Percentiles rank a stretch among this genome's conserved stretches.
These are phyloP conservation scores for Fusarium denticulatum DNA, from an alignment of 2,329 filamentous ascomycete genomes.

Conservation along the genomic window DNA sequence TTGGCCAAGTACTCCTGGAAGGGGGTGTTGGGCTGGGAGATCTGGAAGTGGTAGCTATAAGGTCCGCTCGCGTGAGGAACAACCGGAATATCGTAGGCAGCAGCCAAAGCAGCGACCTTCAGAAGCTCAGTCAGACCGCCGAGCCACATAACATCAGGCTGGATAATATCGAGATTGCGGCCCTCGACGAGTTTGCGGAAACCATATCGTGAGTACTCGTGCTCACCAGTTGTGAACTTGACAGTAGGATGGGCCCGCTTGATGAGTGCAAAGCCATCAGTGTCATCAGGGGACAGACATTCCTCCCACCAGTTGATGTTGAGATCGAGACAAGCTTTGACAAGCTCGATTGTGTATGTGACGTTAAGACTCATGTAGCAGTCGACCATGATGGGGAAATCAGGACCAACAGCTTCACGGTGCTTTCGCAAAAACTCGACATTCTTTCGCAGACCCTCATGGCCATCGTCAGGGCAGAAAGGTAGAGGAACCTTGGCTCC, in stretches of 20 bases:
- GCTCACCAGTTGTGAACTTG: conserved; percentile 96
- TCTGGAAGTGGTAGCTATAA: conserved; percentile 96
- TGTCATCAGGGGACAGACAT: conserved; percentile 89
- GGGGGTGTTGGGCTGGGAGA: conserved; percentile 90
- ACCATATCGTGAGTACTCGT: conserved; percentile 93
- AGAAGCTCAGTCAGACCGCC: conserved; percentile 92
- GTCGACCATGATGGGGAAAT: conserved; percentile 94
- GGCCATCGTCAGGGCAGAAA: conserved; percentile 88
- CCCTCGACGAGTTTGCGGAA: conserved; percentile 95
- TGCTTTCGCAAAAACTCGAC: conserved; percentile 88
- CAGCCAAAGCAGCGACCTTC: conserved; percentile 86
- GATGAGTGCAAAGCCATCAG: conserved; percentile 87
- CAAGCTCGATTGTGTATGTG: conserved; percentile 90
- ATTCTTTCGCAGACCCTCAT: conserved; percentile 85
- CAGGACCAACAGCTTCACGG: conserved; percentile 83
- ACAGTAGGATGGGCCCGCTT: conserved; percentile 89
- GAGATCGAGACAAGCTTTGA: conserved; percentile 82
- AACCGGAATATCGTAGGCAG: conserved; percentile 93
- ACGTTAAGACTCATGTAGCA: conserved; percentile 98
- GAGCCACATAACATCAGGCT: conserved; percentile 98
- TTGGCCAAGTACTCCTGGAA: conserved; percentile 98
- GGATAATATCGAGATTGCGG: conserved; percentile 91
- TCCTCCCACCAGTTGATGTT: conserved; percentile 99
- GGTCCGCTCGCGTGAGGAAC: conserved; percentile 94
- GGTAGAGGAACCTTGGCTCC: conserved; percentile 91